These are phyloP conservation scores for Nannochloris sp. DNA, from an alignment of 139 green algal species.

Conservation along the genomic window DNA sequence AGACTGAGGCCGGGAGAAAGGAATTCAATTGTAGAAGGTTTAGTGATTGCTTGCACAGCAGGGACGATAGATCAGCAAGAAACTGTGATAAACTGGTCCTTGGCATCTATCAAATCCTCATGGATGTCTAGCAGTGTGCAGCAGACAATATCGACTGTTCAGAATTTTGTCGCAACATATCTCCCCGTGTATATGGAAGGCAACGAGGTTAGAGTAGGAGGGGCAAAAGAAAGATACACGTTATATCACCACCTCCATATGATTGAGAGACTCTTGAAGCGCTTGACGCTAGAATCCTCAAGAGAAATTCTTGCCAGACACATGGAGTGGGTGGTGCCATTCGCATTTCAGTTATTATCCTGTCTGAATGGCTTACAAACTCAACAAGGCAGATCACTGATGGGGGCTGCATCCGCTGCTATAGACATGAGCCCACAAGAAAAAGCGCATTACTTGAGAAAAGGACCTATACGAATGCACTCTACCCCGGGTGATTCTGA, in stretches of 20 bases:
- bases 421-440: slow-evolving; percentile 57
- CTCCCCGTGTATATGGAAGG: slow-evolving; percentile 14
- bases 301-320: slow-evolving; percentile 23
- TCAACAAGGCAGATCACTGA: slow-evolving; percentile 15
- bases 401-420: slow-evolving; percentile 20
- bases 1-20: slow-evolving; percentile 52
- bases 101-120: slow-evolving; percentile 36
- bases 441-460: slow-evolving; percentile 43
- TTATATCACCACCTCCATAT: slow-evolving; percentile 64
- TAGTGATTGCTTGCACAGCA: slow-evolving; percentile 32
- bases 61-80: slow-evolving; percentile 24
- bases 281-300: neutral
- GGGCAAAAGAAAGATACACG: slow-evolving; percentile 35
- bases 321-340: slow-evolving; percentile 38
- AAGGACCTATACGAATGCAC: neutral
- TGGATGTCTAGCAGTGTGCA: slow-evolving; percentile 45
- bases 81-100: slow-evolving; percentile 32
- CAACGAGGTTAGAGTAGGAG: neutral
- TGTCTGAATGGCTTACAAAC: slow-evolving; percentile 46
- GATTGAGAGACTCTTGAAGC: slow-evolving; percentile 46
- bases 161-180: slow-evolving; percentile 36
- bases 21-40: slow-evolving; percentile 48
- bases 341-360: slow-evolving; percentile 23
- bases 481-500: slow-evolving; percentile 1
- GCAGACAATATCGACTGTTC: slow-evolving; percentile 28